A percentile compares a stretch with the other conserved stretches of the same genome.
Evolutionary conservation across 1,284 basidiomycete genomes (phyloP).

Genomic region (Stygiomarasmius scandens): DNA sequence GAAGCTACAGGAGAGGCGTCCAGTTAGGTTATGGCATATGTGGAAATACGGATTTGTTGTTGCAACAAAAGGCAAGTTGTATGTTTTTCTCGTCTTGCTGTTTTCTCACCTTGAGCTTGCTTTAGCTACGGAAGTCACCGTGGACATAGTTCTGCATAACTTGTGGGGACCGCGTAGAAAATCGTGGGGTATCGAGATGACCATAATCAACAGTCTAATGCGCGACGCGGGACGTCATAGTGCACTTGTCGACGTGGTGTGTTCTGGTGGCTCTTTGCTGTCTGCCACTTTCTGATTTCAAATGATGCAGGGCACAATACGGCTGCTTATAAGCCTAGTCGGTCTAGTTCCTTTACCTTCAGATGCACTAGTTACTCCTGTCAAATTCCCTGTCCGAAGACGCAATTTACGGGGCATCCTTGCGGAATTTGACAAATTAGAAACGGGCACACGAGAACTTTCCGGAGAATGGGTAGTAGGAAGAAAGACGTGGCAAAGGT

Average conservation of each 20-base stretch:
- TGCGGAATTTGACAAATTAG: constrained; percentile 71
- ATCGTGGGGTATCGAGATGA: constrained; percentile 91
- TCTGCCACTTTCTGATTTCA: constrained; percentile 10
- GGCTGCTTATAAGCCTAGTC: constrained; percentile 80
- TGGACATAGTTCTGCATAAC: constrained; percentile 72
- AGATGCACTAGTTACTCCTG: constrained; percentile 93
- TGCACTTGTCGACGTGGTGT: constrained; percentile 83
- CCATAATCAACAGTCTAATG: constrained; percentile 81
- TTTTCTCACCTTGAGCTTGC: background rate
- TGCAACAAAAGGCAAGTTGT: constrained; percentile 61
- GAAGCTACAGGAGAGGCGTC: constrained; percentile 53
- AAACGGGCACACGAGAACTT: constrained; percentile 78
- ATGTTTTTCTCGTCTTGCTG: background rate
- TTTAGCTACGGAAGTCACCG: constrained; percentile 67
- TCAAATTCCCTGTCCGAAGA: constrained; percentile 85
- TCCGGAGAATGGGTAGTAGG: constrained; percentile 97
- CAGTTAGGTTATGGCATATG: constrained; percentile 64
- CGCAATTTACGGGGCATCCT: constrained; percentile 80
- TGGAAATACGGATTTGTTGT: constrained; percentile 71
- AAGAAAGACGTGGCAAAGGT: constrained; percentile 84
- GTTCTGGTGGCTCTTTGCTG: constrained; percentile 25
- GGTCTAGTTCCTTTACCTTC: constrained; percentile 88
- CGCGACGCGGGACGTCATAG: constrained; percentile 85
- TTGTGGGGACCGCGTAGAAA: constrained; percentile 82
- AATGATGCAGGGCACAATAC: constrained; percentile 60